Base-by-base conservation (phyloP, 371 early-diverging fungal species). In the Syncephalastrum racemosum region DNA sequence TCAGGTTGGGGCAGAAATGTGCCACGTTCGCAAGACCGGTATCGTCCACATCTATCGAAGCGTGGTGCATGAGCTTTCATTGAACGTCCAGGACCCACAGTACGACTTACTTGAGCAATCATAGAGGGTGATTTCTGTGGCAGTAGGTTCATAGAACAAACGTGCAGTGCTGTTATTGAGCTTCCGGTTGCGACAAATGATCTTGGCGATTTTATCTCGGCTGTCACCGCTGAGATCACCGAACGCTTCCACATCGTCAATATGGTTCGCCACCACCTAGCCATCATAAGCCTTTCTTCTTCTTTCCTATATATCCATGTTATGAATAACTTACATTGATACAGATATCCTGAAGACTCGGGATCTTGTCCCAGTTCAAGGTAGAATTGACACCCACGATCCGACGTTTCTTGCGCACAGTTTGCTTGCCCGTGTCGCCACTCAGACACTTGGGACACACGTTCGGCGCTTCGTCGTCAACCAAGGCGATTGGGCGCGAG, bases 181-280 rank as follows among this genome's bases (percentile, higher is more conserved):
- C 27, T 79, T 68, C 3, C 96, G 84, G 64, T 86, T 84, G 36
- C 89, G 86, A 53, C 88, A 77, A 27, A 96, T 85, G 53, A 96
- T 92, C 52, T 82, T 86, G 50, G 89, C 82, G 20, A 96, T 82
- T 63, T 84, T 82, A 58, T 85, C 80, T 76, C 90, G 71, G 56
- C 83, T 87, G 18, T 76, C 61, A 4, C 72, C 74, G 15, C 90
- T 76, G 19, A 95, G 85, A 47, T 90, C 89, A 19, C 93, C 94
- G 66, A 95, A 84, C 4, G 80, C 82, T 46, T 92, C 92, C 0
- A 96, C 88, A 58, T 84, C 81, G 44, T 91, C 89, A 50, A 94
- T 86, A 54, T 87, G 76, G 45, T 77, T 70, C 4, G 86, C 90
- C 50, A 93, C 80, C 22, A 84, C 66, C 75, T 88, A 48, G 46